Evolutionary conservation across 306 rosid genomes (phyloP).

Genomic region (Corylus avellana): DNA sequence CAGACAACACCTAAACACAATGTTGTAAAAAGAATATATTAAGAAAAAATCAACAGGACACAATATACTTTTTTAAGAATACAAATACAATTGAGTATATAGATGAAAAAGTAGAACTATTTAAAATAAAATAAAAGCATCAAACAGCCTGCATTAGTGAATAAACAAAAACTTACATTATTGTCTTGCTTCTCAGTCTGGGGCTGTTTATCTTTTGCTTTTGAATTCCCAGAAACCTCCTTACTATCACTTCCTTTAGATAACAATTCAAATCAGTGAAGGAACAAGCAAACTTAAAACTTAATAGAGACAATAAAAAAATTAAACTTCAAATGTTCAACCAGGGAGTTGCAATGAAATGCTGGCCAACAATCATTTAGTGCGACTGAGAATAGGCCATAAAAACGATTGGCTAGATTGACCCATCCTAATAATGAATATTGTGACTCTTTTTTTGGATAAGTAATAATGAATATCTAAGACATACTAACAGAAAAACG

Average conservation of each 20-base stretch:
- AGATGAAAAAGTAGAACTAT: conserved; percentile 1
- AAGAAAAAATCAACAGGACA: neutral
- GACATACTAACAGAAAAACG: neutral
- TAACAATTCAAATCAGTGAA: conserved; percentile 27
- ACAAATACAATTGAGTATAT: conserved; percentile 4
- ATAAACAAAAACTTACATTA: conserved; percentile 41
- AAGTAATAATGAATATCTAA: neutral
- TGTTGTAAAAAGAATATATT: conserved; percentile 22
- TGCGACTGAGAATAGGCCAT: neutral
- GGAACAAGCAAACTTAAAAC: conserved; percentile 9
- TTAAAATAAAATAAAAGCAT: conserved; percentile 9
- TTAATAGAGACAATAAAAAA: neutral
- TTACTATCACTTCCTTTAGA: conserved; percentile 45
- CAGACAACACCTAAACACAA: conserved; percentile 52
- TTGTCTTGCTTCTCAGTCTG: conserved; percentile 42
- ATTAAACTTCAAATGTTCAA: neutral
- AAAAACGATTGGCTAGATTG: neutral
- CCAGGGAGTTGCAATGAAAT: neutral
- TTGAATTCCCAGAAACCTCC: conserved; percentile 40
- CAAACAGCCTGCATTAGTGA: conserved; percentile 18
- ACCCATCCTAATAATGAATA: neutral
- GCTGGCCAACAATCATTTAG: neutral
- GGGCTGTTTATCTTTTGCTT: conserved; percentile 45
- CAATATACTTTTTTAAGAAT: neutral
- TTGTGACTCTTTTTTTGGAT: neutral